phyloP scores from a whole-genome alignment of 2,329 filamentous ascomycete species.

The Claviceps sp. region DNA sequence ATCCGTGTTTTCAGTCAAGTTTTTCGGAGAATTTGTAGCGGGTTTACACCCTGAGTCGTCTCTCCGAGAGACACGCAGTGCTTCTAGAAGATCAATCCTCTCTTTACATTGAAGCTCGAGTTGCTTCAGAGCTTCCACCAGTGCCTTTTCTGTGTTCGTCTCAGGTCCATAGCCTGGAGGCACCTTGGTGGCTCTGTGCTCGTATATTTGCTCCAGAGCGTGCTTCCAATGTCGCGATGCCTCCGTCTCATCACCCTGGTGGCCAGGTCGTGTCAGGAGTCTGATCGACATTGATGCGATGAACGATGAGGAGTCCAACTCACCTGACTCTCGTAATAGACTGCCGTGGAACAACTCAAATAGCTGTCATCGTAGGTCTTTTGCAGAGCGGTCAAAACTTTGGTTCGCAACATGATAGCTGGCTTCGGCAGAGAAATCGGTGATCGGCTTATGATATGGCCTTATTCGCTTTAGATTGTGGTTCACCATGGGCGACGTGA shows the following conservation, averaged over 20 bases:
- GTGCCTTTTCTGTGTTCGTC: slow-evolving; percentile 69
- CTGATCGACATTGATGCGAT: neutral
- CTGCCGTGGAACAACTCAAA: slow-evolving; percentile 83
- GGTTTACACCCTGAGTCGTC: slow-evolving; percentile 14
- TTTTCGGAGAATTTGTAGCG: slow-evolving; percentile 10
- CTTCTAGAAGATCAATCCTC: slow-evolving; percentile 75
- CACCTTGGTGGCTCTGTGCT: slow-evolving; percentile 66
- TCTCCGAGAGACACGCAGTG: slow-evolving; percentile 54
- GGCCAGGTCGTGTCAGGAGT: neutral
- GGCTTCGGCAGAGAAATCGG: neutral
- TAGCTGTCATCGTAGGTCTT: slow-evolving; percentile 98
- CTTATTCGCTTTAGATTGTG: neutral
- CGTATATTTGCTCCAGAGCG: slow-evolving; percentile 78
- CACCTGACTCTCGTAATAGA: slow-evolving; percentile 91
- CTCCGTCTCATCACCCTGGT: slow-evolving; percentile 71
- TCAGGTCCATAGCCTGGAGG: slow-evolving; percentile 55
- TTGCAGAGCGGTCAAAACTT: slow-evolving; percentile 60
- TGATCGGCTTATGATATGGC: neutral
- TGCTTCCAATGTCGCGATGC: slow-evolving; percentile 82
- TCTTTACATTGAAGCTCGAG: slow-evolving; percentile 90
- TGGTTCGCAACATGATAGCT: slow-evolving; percentile 39
- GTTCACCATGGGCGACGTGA: neutral
- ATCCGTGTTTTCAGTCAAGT: slow-evolving; percentile 7
- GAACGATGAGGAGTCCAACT: neutral
- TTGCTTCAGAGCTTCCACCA: slow-evolving; percentile 68